Conservation (phyloP, 805 yeast species). For the Helenozyma baotianmanensis region DNA sequence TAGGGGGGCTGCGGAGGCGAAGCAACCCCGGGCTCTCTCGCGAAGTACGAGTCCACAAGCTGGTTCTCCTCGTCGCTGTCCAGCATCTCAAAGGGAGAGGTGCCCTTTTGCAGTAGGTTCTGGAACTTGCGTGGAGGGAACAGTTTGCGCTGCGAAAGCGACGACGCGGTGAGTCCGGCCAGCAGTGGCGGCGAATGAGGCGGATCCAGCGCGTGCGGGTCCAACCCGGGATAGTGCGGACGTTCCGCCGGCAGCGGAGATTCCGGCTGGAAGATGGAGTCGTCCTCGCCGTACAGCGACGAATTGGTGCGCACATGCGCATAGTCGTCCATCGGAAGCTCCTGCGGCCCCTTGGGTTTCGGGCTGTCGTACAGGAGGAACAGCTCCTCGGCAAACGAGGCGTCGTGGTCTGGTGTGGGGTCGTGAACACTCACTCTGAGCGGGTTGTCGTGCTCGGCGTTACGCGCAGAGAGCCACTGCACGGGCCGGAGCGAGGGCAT, state of each 20-base stretch:
- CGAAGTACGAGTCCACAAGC: too few species aligned
- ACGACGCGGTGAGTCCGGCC: background rate
- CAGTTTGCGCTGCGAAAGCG: background rate
- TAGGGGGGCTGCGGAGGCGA: too few species aligned
- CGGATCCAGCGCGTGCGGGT: background rate
- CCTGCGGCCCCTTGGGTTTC: constrained; percentile 39
- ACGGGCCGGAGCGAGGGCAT: too few species aligned
- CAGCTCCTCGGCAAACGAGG: constrained; percentile 17
- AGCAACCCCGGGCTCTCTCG: too few species aligned
- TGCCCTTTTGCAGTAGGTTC: constrained; percentile 14
- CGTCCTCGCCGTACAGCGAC: constrained; percentile 1
- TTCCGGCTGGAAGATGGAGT: background rate
- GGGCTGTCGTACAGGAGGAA: constrained; percentile 27
- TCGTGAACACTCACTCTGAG: too few species aligned
- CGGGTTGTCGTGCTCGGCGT: too few species aligned
- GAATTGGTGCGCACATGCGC: background rate
- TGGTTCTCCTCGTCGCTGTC: constrained; percentile 2
- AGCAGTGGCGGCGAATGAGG: background rate
- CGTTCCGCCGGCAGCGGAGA: too few species aligned
- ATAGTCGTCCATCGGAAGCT: constrained; percentile 29
- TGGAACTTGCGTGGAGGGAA: constrained; percentile 9
- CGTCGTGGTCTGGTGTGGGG: constrained; percentile 1
- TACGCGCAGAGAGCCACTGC: too few species aligned
- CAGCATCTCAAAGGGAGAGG: constrained; percentile 5
- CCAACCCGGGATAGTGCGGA: too few species aligned